Evolutionary conservation across 371 early-diverging fungal genomes (phyloP).

Genomic region (Zancudomyces culisetae): DNA sequence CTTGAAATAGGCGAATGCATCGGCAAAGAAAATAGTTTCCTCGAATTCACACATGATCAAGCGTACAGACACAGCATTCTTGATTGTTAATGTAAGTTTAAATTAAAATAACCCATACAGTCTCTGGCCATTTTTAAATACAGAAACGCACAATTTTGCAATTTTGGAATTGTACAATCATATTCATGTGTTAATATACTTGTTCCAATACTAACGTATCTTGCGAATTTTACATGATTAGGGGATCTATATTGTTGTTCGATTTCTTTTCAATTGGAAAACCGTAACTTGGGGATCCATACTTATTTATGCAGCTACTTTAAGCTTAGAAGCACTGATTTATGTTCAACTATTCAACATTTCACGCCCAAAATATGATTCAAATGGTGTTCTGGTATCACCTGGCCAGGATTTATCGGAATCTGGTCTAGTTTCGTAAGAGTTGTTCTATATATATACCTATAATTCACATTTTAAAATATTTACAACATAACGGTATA

Average conservation of each 20-base stretch:
- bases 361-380: constrained; percentile 31
- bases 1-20: constrained; percentile 69
- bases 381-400: constrained; percentile 32
- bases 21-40: constrained; percentile 50
- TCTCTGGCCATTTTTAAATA: neutral
- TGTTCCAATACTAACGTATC: no score
- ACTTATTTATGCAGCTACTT: constrained; percentile 8
- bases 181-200: neutral
- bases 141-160: neutral
- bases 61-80: constrained; percentile 34
- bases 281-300: constrained; percentile 8
- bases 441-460: neutral
- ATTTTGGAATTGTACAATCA: neutral
- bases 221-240: no score
- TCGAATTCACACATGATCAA: constrained; percentile 38
- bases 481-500: no score
- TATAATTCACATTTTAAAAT: neutral
- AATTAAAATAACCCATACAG: neutral
- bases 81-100: constrained; percentile 30
- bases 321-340: constrained; percentile 9
- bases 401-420: constrained; percentile 52
- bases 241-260: constrained; percentile 12
- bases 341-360: constrained; percentile 11
- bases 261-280: constrained; percentile 7
- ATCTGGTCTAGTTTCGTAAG: constrained; percentile 44